Percentiles rank a stretch among this genome's conserved stretches.
Conservation (phyloP, 2,329 filamentous ascomycete species). For the Trichoderma oligosporum region DNA sequence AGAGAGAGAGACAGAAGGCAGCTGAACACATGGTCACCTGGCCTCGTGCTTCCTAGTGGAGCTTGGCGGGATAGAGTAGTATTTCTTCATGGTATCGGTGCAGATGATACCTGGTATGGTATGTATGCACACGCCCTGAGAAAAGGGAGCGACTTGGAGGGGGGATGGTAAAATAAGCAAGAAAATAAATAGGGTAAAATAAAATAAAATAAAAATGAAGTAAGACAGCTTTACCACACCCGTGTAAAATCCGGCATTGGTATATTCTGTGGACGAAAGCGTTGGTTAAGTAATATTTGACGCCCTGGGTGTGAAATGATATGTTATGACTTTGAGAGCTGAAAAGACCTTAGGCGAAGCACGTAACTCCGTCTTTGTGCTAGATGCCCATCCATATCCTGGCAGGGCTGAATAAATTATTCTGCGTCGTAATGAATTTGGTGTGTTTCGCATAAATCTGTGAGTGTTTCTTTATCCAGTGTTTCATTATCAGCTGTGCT, state of each 20-base stretch:
- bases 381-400: no score
- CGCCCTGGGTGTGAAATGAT: background rate
- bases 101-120: background rate
- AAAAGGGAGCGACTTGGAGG: no score
- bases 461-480: no score
- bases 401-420: no score
- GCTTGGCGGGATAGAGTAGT: background rate
- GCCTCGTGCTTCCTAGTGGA: conserved; percentile 11
- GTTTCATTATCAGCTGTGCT: no score
- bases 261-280: background rate
- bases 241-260: conserved; percentile 1
- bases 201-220: background rate
- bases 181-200: no score
- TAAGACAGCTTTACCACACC: background rate
- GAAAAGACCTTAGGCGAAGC: no score
- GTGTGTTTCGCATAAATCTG: no score
- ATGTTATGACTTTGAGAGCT: no score
- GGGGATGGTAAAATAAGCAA: no score
- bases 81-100: background rate
- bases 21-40: conserved; percentile 9
- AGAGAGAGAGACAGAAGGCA: background rate
- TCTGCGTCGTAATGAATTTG: no score
- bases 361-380: no score
- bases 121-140: conserved; percentile 15
- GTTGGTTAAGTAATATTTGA: background rate